phyloP scores from a whole-genome alignment of 2,329 filamentous ascomycete genomes.

The Xylaria sp. region DNA sequence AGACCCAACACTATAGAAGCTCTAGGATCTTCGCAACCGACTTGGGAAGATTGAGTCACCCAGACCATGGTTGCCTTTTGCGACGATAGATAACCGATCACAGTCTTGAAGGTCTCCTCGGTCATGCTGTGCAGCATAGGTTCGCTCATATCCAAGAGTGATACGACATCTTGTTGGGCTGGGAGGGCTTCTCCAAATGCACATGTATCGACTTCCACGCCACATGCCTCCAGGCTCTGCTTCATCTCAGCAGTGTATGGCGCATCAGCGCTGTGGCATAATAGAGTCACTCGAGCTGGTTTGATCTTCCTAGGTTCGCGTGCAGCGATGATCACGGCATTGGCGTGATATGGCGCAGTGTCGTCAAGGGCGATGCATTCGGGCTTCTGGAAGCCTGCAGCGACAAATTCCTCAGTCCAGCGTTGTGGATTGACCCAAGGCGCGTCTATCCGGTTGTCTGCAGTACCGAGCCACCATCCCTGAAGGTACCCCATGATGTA shows the following conservation, averaged over 20 bases:
- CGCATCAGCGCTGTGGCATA: not conserved
- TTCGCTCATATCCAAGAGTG: not conserved
- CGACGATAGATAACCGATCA: not conserved
- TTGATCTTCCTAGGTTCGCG: not conserved
- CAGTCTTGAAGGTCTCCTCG: not conserved
- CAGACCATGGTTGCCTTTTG: not conserved
- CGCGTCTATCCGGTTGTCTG: not conserved
- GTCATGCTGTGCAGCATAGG: not conserved
- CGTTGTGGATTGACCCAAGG: not conserved
- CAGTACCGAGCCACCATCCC: slow-evolving; percentile 12
- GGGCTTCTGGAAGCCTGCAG: not conserved
- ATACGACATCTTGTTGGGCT: not conserved
- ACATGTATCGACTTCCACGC: not conserved
- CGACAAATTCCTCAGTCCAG: not conserved
- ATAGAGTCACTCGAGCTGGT: not conserved
- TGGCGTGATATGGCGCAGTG: not conserved
- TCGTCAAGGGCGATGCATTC: not conserved
- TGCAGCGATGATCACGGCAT: not conserved
- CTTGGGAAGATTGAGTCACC: not conserved
- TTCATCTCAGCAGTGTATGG: not conserved
- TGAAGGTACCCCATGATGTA: slow-evolving; percentile 4
- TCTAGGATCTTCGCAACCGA: not conserved
- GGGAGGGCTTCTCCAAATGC: not conserved
- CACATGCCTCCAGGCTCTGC: not conserved
- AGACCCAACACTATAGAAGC: not conserved